Base-by-base conservation (phyloP, 164 flowering plant species). In the Sextonia rubra region DNA sequence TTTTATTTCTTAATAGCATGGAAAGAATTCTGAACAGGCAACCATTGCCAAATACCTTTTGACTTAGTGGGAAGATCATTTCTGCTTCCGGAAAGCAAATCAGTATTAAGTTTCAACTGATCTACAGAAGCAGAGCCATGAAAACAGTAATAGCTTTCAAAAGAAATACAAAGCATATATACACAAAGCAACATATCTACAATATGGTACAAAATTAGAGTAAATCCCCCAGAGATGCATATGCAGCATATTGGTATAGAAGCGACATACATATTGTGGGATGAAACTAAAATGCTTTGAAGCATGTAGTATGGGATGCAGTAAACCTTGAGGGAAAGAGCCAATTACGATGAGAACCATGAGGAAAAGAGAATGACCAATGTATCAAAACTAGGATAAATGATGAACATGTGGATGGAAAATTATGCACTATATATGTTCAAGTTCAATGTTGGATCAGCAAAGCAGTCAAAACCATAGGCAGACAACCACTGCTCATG, bases 61-160 rank as follows among this genome's bases (percentile, higher is more conserved):
- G 65, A 18, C 64, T 62, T 69, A 76, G 70, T 26, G 20, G 81
- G 27, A 69, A 76, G 68, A 63, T 71, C 60, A 52, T 64, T 71
- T 63, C 62, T 78, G 71, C 30, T 68, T 26, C 17, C 73, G 48
- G 67, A 29, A 69, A 62, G 76, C 64, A 69, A 27, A 30, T 69
- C 77, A 17, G 73, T 30, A 48, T 63, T 73, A 15, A 69, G 30
- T 48, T 76, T 78, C 61, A 76, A 76, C 66, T 74, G 77, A 60
- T 77, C 91, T 86, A 83, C 80, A 85, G 32, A 74, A 61, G 17
- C 64, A 75, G 30, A 66, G 60, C 44, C 49, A 73, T 5, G 9
- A n/a, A 68, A 67, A 69, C 24, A 12, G n/a, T 22, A 32, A 47
- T n/a, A 23, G 67, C 27, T 23, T 20, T 64, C 20, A 17, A 47